phyloP scores from a whole-genome alignment of 176 grass and related monocot species.

The Elymus sibiricus region DNA sequence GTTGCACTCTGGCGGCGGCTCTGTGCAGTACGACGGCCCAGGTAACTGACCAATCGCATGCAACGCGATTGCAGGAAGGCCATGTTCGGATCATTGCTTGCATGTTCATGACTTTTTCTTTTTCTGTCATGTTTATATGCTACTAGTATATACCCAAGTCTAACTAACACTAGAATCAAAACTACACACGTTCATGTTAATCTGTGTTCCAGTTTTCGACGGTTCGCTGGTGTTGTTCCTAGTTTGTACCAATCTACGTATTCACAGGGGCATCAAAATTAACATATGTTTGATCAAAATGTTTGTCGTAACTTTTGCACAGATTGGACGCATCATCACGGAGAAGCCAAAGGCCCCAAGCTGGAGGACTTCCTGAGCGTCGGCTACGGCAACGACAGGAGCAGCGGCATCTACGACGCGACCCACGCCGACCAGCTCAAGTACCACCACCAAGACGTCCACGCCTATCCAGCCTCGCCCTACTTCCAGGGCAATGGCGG shows the following conservation, averaged over 20 bases:
- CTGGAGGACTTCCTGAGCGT: conserved; percentile 75
- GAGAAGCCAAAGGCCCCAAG: conserved; percentile 58
- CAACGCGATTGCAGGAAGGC: neutral
- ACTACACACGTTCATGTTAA: neutral
- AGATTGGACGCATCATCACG: conserved; percentile 58
- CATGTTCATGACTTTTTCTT: neutral
- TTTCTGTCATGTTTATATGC: neutral
- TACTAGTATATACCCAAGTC: neutral
- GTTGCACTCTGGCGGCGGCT: conserved; percentile 29
- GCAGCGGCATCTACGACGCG: conserved; percentile 32
- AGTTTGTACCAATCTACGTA: no score
- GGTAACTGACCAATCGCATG: neutral
- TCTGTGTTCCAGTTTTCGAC: neutral
- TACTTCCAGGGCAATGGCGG: conserved; percentile 40
- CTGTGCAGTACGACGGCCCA: conserved; percentile 16
- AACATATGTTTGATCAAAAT: neutral
- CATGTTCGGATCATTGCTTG: no score
- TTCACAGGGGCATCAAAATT: no score
- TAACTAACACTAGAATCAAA: neutral
- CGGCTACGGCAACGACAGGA: conserved; percentile 42
- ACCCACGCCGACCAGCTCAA: conserved; percentile 14
- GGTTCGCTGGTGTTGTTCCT: neutral
- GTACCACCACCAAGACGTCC: conserved; percentile 38
- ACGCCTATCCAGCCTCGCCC: conserved; percentile 2
- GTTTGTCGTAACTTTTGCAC: neutral